A percentile compares a stretch with the other conserved stretches of the same genome.
phyloP scores from a whole-genome alignment of 169 alveolate species.

The Cryptosporidium sp. region DNA sequence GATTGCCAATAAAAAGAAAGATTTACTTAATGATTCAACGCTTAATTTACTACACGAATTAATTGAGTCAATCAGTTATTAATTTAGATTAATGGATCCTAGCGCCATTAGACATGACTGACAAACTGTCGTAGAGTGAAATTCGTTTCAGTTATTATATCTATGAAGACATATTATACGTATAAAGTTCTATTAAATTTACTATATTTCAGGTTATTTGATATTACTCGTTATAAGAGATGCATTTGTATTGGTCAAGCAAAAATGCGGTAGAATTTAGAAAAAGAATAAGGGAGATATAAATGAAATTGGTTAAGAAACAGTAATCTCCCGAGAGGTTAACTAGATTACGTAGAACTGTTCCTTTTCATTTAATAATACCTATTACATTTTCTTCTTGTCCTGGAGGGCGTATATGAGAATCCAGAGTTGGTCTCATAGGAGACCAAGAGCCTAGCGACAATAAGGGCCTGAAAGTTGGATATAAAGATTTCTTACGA shows the following conservation, averaged over 20 bases:
- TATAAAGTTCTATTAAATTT: slow-evolving; percentile 1
- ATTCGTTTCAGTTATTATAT: slow-evolving; percentile 10
- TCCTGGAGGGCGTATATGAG: slow-evolving; percentile 74
- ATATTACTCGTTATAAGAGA: slow-evolving; percentile 47
- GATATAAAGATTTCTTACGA: neutral
- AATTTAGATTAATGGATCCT: slow-evolving; percentile 14
- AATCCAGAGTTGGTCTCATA: slow-evolving; percentile 44
- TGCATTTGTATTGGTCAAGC: slow-evolving; percentile 31
- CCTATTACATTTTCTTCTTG: slow-evolving; percentile 11
- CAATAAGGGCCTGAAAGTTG: slow-evolving; percentile 14
- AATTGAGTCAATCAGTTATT: neutral
- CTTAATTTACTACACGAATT: neutral
- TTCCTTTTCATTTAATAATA: neutral
- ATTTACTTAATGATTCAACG: neutral
- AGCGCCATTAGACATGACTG: slow-evolving; percentile 75
- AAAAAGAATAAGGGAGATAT: slow-evolving; percentile 56
- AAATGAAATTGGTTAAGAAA: slow-evolving; percentile 29
- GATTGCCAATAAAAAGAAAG: neutral
- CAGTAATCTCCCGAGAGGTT: slow-evolving; percentile 14
- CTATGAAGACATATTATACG: slow-evolving; percentile 66
- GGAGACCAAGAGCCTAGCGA: slow-evolving; percentile 35
- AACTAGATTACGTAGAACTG: slow-evolving; percentile 39
- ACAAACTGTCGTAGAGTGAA: slow-evolving; percentile 20
- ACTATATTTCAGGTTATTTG: slow-evolving; percentile 42
- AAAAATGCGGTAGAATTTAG: slow-evolving; percentile 65